Base-by-base conservation (phyloP, 1,139 yeast genomes). In the Lodderomyces orthopsilosis region DNA sequence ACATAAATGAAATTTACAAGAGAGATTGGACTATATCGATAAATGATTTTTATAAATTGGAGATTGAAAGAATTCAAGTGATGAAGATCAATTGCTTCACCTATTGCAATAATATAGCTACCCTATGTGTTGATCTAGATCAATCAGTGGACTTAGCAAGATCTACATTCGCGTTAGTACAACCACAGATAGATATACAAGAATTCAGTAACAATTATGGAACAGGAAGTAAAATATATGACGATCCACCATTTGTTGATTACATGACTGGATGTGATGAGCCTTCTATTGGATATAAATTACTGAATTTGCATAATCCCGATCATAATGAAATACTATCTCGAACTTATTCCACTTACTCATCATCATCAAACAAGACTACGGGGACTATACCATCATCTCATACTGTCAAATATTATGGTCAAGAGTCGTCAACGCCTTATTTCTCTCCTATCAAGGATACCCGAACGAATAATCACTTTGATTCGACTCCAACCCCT, bases 71-170 rank as follows among this genome's bases (percentile, higher is more conserved):
- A 50, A 80, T 90, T 43, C 85, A 85, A 54, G 77, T 83, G 47
- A 59, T 88, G 45, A 88, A 90, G 55, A 72, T 85, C 14, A 87
- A 85, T 55, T 64, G 94, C 50, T 94, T 96, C 84, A 85, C 83
- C 37, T 91, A 76, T 60, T 83, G 95, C 43, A 89, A 89, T 60
- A 74, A 83, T 42, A 72, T 85, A 10, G 87, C 95, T 4, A 75
- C 89, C 0, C 74, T 83, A 5, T 88, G 95, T 58, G 93, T 89
- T 22, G 81, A 81, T 41, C 85, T 84, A 53, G 96, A 88, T 56
- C 86, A 81, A 47, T 66, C 82, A 4, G 86, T 86, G 43, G 96
- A 89, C 57, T 70, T 72, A 46, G 77, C 90, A 14, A 75, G 96
- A 44, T 64, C 81, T 7, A 65, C 77, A 2, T 72, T 89, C 48